Percentiles rank a stretch among this genome's conserved stretches.
Conservation (phyloP, 73 alveolate species). For the Paramecium octaurelia region DNA sequence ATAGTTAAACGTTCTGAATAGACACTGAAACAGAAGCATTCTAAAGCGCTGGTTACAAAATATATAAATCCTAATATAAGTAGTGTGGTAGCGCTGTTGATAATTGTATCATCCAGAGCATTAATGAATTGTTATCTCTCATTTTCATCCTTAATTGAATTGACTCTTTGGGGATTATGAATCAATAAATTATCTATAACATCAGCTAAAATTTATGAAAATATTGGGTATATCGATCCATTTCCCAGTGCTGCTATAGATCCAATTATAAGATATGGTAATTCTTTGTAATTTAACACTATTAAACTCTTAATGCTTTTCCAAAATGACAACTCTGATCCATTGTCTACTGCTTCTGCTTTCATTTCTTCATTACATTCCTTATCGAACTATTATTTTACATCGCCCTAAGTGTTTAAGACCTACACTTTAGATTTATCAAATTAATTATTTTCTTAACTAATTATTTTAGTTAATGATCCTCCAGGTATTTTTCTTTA, state of each 20-base stretch:
- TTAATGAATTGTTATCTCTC: neutral
- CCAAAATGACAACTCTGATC: neutral
- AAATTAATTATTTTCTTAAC: neutral
- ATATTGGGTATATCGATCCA: constrained; percentile 1
- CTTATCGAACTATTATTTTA: neutral
- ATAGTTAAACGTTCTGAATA: constrained; percentile 64
- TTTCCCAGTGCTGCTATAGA: neutral
- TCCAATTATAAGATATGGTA: neutral
- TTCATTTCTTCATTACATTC: neutral
- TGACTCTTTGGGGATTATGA: neutral
- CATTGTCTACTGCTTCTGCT: neutral
- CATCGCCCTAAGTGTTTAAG: neutral
- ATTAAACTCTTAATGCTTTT: neutral
- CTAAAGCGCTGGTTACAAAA: neutral
- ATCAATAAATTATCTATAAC: neutral
- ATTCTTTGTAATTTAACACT: neutral
- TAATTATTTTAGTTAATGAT: neutral
- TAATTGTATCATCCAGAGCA: neutral
- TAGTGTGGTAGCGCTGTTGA: neutral
- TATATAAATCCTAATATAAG: neutral
- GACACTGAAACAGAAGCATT: neutral
- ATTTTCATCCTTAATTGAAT: neutral
- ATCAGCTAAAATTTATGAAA: neutral
- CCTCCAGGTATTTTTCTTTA: neutral
- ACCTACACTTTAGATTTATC: neutral